A percentile compares a stretch with the other conserved stretches of the same genome.
Conservation (phyloP, 768 basidiomycete species). For the Suillus tomentosus region DNA sequence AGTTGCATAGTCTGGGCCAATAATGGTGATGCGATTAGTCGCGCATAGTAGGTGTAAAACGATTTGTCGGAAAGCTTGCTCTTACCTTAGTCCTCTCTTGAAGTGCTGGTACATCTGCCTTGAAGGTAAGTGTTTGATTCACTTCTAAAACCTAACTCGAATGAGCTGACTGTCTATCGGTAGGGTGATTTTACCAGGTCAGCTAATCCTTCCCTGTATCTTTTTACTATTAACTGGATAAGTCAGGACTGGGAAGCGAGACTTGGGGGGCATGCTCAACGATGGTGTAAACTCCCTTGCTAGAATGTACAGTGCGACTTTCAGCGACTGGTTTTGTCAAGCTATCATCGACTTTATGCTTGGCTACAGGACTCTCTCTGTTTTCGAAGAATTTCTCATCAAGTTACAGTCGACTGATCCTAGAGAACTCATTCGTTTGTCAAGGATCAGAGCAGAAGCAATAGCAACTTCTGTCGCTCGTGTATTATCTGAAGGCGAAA, state of each 20-base stretch:
- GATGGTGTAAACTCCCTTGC: conserved; percentile 96
- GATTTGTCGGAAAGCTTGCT: neutral
- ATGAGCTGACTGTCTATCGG: neutral
- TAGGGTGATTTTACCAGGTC: conserved; percentile 90
- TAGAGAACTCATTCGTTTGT: conserved; percentile 82
- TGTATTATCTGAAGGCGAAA: conserved; percentile 76
- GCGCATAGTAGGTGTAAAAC: conserved; percentile 66
- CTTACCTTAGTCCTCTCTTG: conserved; percentile 6
- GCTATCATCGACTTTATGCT: conserved; percentile 93
- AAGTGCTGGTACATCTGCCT: conserved; percentile 92
- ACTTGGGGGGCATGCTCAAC: conserved; percentile 87
- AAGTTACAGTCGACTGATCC: conserved; percentile 93
- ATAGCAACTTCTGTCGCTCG: conserved; percentile 85
- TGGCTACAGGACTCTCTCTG: conserved; percentile 80
- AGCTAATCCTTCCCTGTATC: neutral
- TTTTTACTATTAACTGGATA: conserved; percentile 13
- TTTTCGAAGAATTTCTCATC: conserved; percentile 92
- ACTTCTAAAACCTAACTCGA: neutral
- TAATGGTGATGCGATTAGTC: conserved; percentile 93
- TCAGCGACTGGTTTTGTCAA: conserved; percentile 96
- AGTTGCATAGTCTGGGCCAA: conserved; percentile 85
- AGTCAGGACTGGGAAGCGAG: conserved; percentile 89
- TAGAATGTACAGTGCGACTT: conserved; percentile 86
- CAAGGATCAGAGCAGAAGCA: conserved; percentile 88
- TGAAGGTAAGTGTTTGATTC: conserved; percentile 60